Conservation (phyloP, 305 asterid genomes). For the Solanum hybrid region DNA sequence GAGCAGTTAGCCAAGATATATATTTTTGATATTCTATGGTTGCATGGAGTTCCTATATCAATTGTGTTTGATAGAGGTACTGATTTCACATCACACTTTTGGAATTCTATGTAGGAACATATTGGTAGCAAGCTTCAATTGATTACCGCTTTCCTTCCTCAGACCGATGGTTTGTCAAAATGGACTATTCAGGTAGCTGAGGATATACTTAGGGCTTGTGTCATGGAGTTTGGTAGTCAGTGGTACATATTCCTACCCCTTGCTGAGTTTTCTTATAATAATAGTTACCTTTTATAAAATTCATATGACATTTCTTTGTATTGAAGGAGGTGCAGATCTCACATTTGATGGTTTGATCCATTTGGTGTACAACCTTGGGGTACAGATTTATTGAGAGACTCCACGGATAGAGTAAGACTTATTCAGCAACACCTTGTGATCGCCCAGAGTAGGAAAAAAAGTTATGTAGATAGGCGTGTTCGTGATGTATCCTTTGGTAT, state of each 20-base stretch:
- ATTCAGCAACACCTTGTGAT: neutral
- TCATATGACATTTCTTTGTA: neutral
- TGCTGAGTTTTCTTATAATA: neutral
- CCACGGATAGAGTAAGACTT: neutral
- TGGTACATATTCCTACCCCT: neutral
- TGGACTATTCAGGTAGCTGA: no score
- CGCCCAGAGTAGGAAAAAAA: neutral
- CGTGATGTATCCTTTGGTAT: neutral
- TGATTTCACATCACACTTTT: neutral
- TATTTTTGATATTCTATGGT: neutral
- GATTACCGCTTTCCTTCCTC: neutral
- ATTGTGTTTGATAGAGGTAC: neutral
- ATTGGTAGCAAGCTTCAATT: neutral
- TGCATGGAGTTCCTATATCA: neutral
- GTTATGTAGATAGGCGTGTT: neutral
- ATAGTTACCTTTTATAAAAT: no score
- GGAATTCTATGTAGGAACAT: neutral
- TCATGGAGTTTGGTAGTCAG: neutral
- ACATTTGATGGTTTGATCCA: neutral
- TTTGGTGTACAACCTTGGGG: neutral
- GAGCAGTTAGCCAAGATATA: neutral
- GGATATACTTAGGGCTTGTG: neutral
- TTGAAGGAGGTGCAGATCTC: neutral
- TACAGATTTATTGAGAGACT: neutral
- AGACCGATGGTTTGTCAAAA: no score